Evolutionary conservation across 2,329 filamentous ascomycete species (phyloP).

Genomic region (Triangularia verruculosa): DNA sequence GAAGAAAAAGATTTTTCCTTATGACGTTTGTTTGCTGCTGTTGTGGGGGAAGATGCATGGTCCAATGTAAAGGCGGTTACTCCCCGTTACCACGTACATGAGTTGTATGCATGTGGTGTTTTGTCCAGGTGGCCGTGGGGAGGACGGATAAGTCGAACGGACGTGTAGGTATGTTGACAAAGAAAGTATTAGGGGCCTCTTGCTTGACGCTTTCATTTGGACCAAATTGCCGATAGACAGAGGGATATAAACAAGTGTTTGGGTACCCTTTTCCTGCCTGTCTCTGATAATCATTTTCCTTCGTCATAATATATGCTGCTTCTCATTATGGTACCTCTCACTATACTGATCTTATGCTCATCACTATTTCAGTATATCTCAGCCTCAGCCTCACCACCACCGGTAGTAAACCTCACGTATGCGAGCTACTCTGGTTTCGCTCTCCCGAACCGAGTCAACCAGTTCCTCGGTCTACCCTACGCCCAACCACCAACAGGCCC

Average conservation of each 20-base stretch:
- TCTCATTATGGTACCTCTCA: conserved; percentile 6
- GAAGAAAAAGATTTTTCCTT: neutral
- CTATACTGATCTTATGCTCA: neutral
- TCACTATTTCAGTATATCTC: conserved; percentile 5
- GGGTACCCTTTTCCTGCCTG: neutral
- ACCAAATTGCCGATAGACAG: neutral
- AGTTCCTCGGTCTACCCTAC: conserved; percentile 50
- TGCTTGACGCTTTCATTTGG: too few relatives aligned
- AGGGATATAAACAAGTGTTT: neutral
- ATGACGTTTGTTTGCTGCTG: neutral
- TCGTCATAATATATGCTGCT: neutral
- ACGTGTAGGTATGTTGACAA: neutral
- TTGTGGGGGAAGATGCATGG: too few relatives aligned
- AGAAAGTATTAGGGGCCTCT: too few relatives aligned
- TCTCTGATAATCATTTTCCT: neutral
- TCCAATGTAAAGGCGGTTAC: too few relatives aligned
- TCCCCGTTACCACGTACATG: too few relatives aligned
- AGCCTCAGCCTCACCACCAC: conserved; percentile 1
- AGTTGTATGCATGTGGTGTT: neutral
- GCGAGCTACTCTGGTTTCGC: conserved; percentile 42
- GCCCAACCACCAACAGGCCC: conserved; percentile 50
- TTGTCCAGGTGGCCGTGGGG: neutral
- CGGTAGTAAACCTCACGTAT: conserved; percentile 41
- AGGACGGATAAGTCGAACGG: too few relatives aligned
- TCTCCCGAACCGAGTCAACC: conserved; percentile 39